A percentile compares a stretch with the other conserved stretches of the same genome.
Evolutionary conservation across 106 monocot species (phyloP).

Genomic region (Phalaenopsis equestris): DNA sequence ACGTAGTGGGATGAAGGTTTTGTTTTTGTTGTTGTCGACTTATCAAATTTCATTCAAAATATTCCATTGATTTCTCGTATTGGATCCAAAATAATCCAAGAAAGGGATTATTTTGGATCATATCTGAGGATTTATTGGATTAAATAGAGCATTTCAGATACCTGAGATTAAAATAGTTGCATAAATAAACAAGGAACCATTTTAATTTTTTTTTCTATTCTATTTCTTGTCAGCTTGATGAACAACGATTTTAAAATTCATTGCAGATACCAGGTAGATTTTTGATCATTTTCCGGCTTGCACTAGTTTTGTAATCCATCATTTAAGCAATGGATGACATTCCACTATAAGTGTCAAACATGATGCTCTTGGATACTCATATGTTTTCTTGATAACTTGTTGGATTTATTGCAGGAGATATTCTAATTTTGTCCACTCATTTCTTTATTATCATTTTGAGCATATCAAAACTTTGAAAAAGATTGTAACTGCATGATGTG

Average conservation of each 20-base stretch:
- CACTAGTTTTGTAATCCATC: not conserved
- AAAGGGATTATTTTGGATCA: too few relatives aligned
- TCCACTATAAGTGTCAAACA: not conserved
- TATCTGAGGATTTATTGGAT: too few relatives aligned
- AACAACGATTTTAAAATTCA: not conserved
- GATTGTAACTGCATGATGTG: not conserved
- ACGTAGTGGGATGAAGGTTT: too few relatives aligned
- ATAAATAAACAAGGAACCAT: too few relatives aligned
- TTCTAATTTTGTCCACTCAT: not conserved
- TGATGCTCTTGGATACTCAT: not conserved
- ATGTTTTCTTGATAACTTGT: not conserved
- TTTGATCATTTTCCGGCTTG: not conserved
- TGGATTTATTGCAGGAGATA: not conserved
- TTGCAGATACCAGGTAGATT: not conserved
- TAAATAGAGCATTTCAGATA: too few relatives aligned
- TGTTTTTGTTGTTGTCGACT: too few relatives aligned
- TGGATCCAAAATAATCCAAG: too few relatives aligned
- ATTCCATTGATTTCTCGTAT: too few relatives aligned
- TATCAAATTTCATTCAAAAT: too few relatives aligned
- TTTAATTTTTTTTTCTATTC: too few relatives aligned
- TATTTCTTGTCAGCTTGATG: not conserved
- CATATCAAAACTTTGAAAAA: not conserved
- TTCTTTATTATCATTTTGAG: not conserved
- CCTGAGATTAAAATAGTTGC: too few relatives aligned
- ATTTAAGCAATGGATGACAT: not conserved